Conservation (phyloP, 192 early-diverging fungal genomes). For the Backusella tuberculispora region DNA sequence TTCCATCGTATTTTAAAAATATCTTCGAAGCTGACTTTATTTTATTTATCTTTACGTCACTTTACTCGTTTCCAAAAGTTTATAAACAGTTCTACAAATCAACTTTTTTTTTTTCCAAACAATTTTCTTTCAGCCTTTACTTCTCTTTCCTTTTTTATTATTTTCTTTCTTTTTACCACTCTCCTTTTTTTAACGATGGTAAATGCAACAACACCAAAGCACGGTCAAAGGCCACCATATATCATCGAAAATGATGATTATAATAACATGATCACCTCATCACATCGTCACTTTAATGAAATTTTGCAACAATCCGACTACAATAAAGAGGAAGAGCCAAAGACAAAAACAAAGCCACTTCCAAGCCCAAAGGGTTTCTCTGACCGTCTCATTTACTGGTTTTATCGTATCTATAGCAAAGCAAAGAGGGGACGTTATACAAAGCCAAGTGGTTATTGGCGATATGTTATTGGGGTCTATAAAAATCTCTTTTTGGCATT, state of each 20-base stretch:
- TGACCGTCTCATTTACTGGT: neutral
- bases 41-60: no score
- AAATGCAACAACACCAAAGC: neutral
- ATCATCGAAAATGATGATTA: neutral
- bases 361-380: neutral
- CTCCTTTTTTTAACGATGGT: neutral
- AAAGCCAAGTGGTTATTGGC: conserved; percentile 17
- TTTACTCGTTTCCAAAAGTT: no score
- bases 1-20: no score
- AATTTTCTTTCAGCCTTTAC: neutral
- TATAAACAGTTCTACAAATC: neutral
- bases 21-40: no score
- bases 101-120: no score
- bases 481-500: conserved; percentile 39
- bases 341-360: neutral
- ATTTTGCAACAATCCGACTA: neutral
- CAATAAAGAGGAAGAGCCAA: no score
- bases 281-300: neutral
- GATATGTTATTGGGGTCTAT: conserved; percentile 19
- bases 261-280: neutral
- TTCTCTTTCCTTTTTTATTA: neutral
- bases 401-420: neutral
- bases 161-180: neutral
- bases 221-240: neutral
- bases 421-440: neutral